These are phyloP conservation scores for Angomonas deanei DNA, from an alignment of 208 protist species.

Conservation along the genomic window DNA sequence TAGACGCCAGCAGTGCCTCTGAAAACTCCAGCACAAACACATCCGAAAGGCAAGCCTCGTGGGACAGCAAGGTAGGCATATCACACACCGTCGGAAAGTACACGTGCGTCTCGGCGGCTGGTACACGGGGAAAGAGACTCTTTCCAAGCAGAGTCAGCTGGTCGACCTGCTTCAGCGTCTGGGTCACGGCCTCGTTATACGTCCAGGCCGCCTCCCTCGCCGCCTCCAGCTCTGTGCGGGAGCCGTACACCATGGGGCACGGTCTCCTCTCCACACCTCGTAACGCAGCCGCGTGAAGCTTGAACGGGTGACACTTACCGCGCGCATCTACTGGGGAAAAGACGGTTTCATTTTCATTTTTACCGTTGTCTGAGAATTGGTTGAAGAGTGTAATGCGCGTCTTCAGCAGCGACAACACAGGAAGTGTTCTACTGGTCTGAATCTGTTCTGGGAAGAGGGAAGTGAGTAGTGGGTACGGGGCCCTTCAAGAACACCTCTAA, in stretches of 20 bases:
- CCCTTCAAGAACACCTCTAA: too few relatives aligned
- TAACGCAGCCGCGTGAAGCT: not conserved
- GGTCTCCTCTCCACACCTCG: too few relatives aligned
- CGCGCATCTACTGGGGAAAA: too few relatives aligned
- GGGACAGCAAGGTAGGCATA: slow-evolving; percentile 13
- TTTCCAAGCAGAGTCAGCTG: not conserved
- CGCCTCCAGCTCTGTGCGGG: not conserved
- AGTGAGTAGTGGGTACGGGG: too few relatives aligned
- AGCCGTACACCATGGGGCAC: not conserved
- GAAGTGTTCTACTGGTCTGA: too few relatives aligned
- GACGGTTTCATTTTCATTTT: too few relatives aligned
- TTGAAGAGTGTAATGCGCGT: too few relatives aligned
- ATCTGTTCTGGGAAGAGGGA: too few relatives aligned
- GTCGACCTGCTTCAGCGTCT: not conserved
- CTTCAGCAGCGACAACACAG: too few relatives aligned
- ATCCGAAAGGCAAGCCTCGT: slow-evolving; percentile 25
- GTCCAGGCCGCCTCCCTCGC: too few relatives aligned
- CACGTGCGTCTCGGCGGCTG: not conserved
- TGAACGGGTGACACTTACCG: too few relatives aligned
- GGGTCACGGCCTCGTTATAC: not conserved
- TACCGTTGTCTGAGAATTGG: too few relatives aligned
- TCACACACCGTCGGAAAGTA: slow-evolving; percentile 20
- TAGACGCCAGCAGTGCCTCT: not conserved
- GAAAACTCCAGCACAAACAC: slow-evolving; percentile 40
- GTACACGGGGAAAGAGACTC: not conserved